Evolutionary conservation across 2,329 filamentous ascomycete species (phyloP).

Genomic region (Westerdykella sp.): DNA sequence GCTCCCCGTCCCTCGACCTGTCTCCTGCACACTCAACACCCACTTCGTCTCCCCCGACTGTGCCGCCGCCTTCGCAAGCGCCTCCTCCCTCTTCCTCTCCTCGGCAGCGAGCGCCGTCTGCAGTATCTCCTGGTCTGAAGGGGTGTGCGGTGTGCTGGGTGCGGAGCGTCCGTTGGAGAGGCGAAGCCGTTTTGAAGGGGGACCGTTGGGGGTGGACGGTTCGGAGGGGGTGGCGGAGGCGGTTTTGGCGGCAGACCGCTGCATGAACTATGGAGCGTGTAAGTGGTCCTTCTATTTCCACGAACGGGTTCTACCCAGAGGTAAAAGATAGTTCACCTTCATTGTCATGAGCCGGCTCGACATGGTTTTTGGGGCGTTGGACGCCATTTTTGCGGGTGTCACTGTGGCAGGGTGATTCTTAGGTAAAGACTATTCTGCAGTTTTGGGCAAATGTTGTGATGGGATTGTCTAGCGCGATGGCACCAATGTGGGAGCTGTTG

Average conservation of each 20-base stretch:
- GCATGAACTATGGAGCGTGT: slow-evolving; percentile 64
- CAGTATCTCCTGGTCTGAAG: slow-evolving; percentile 54
- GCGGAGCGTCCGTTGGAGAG: slow-evolving; percentile 39
- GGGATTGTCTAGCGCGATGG: too few species aligned
- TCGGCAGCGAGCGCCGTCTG: slow-evolving; percentile 60
- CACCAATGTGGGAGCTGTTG: too few species aligned
- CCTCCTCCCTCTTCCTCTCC: slow-evolving; percentile 56
- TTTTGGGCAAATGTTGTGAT: too few species aligned
- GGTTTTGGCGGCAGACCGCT: slow-evolving; percentile 65
- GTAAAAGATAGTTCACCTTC: slow-evolving; percentile 52
- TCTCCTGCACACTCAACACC: slow-evolving; percentile 57
- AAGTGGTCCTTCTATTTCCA: slow-evolving; percentile 4
- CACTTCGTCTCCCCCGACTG: slow-evolving; percentile 66
- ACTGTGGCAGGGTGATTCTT: too few species aligned
- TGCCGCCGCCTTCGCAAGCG: slow-evolving; percentile 55
- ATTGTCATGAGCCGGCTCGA: slow-evolving; percentile 85
- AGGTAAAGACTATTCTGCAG: too few species aligned
- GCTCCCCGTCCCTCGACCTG: slow-evolving; percentile 13
- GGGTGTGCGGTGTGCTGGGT: slow-evolving; percentile 20
- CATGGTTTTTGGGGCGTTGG: slow-evolving; percentile 55
- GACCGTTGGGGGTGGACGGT: slow-evolving; percentile 47
- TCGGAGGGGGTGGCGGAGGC: slow-evolving; percentile 34
- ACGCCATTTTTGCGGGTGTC: slow-evolving; percentile 16
- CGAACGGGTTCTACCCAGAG: not conserved
- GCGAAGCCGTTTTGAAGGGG: slow-evolving; percentile 60